Base-by-base conservation (phyloP, 371 early-diverging fungal genomes). In the Choanephora cucurbitarum region DNA sequence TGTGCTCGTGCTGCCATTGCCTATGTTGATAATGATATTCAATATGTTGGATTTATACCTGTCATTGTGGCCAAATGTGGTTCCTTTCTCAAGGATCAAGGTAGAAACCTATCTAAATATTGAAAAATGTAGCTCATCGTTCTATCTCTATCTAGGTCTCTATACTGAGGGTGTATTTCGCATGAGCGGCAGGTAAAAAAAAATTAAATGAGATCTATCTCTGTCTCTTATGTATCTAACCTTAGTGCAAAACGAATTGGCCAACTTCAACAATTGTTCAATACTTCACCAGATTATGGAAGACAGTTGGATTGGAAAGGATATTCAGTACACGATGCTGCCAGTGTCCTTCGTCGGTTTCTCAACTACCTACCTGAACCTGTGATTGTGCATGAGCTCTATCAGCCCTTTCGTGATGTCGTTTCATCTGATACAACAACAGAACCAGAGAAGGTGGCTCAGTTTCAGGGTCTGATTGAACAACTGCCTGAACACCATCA, bases 321-420 rank as follows among this genome's bases (percentile, higher is more conserved):
- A 6, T 84, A 74, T 61, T 77, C 84, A 10, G 77, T 83, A 8
- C 84, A 83, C 52, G 88, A 87, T 66, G 83, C 85, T 17, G 84
- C 85, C 23, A 81, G 77, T 48, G 70, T 85, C 1, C 60, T 85
- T 15, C 73, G 82, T 22, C 72, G 86, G 19, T 87, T 77, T 51
- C 64, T 87, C 21, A 83, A 83, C 46, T 72, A 79, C 32, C 64
- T 87, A n/a, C 86, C 85, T 5, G 84, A 85, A 45, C 80, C 86
- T 13, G 86, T 87, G 23, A 84, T 87, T 56, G 63, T 80, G 4
- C 75, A 77, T 34, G 53, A 64, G 15, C 77, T 71, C 23, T 85
- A 86, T 64, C 73, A 84, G 45, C 64, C 69, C n/a, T 88, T 88
- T 49, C 72, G 84, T 17, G 69, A 79, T 52, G 80, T 83, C n/a